Percentiles rank a stretch among this genome's conserved stretches.
These are phyloP conservation scores for Cordyceps fumosorosea DNA, from an alignment of 2,329 filamentous ascomycete species.

Conservation along the genomic window DNA sequence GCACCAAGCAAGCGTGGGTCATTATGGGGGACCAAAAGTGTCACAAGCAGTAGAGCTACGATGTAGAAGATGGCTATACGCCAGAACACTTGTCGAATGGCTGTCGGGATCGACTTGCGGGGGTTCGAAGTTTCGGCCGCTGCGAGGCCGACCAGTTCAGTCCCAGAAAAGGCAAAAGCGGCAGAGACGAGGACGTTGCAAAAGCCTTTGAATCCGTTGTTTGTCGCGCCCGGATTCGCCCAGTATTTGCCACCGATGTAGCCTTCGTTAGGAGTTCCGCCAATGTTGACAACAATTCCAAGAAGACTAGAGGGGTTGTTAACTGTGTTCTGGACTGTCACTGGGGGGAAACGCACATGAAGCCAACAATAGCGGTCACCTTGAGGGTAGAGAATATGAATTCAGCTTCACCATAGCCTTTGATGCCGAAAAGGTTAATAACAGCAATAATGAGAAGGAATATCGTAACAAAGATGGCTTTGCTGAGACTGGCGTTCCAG, in stretches of 20 bases:
- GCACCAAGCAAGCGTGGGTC: slow-evolving; percentile 34
- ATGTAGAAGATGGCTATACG: slow-evolving; percentile 42
- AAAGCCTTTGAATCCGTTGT: slow-evolving; percentile 63
- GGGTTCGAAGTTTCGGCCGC: slow-evolving; percentile 61
- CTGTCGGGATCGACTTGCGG: slow-evolving; percentile 62
- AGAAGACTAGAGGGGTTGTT: slow-evolving; percentile 28
- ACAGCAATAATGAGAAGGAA: slow-evolving; percentile 40
- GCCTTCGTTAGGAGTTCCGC: slow-evolving; percentile 43
- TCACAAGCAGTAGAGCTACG: slow-evolving; percentile 38
- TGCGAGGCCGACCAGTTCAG: slow-evolving; percentile 60
- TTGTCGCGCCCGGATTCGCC: slow-evolving; percentile 44
- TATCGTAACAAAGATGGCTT: slow-evolving; percentile 44
- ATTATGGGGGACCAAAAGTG: slow-evolving; percentile 34
- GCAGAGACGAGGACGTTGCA: slow-evolving; percentile 62
- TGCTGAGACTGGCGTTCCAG: slow-evolving; percentile 39
- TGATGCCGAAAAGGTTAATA: slow-evolving; percentile 45
- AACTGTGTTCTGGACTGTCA: neutral
- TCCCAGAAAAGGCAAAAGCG: slow-evolving; percentile 61
- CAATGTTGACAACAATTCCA: slow-evolving; percentile 46
- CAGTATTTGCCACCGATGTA: slow-evolving; percentile 36
- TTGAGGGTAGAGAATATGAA: slow-evolving; percentile 48
- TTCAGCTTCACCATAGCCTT: slow-evolving; percentile 46
- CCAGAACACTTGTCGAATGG: slow-evolving; percentile 64
- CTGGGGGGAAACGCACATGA: slow-evolving; percentile 34
- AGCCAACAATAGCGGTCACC: slow-evolving; percentile 47